Percentiles rank a stretch among this genome's conserved stretches.
Evolutionary conservation across 129 eudicot genomes (phyloP).

Genomic region (Escallonia herrerae): DNA sequence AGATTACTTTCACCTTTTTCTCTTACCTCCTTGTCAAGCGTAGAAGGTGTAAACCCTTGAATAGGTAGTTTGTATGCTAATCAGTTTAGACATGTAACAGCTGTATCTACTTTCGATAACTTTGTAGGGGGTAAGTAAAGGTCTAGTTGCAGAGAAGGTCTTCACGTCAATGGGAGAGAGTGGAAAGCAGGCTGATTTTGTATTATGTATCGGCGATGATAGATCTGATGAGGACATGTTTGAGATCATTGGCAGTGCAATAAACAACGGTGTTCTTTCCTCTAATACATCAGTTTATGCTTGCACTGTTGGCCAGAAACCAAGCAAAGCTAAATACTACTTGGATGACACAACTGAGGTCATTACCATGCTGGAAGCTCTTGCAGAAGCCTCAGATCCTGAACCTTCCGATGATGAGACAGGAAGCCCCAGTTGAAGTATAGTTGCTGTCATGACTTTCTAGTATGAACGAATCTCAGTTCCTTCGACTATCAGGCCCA

Average conservation of each 20-base stretch:
- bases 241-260: slow-evolving; percentile 51
- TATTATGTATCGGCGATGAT: slow-evolving; percentile 69
- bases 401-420: background rate
- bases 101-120: no score
- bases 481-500: no score
- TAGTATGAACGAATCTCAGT: no score
- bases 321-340: slow-evolving; percentile 55
- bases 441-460: no score
- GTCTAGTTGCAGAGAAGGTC: slow-evolving; percentile 52
- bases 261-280: slow-evolving; percentile 28
- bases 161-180: slow-evolving; percentile 36
- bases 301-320: slow-evolving; percentile 62
- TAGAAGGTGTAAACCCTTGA: no score
- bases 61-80: no score
- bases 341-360: slow-evolving; percentile 64
- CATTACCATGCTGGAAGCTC: slow-evolving; percentile 45
- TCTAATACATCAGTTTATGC: slow-evolving; percentile 41
- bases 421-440: background rate
- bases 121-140: slow-evolving; percentile 64
- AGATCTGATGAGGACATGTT: slow-evolving; percentile 74
- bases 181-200: slow-evolving; percentile 50
- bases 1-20: no score
- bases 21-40: no score
- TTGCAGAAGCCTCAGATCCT: slow-evolving; percentile 37
- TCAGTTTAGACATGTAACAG: no score